Evolutionary conservation across 2,329 filamentous ascomycete species (phyloP), one percentile per base, ranked within the genome.

Genomic region (Verticillium nubilum): DNA sequence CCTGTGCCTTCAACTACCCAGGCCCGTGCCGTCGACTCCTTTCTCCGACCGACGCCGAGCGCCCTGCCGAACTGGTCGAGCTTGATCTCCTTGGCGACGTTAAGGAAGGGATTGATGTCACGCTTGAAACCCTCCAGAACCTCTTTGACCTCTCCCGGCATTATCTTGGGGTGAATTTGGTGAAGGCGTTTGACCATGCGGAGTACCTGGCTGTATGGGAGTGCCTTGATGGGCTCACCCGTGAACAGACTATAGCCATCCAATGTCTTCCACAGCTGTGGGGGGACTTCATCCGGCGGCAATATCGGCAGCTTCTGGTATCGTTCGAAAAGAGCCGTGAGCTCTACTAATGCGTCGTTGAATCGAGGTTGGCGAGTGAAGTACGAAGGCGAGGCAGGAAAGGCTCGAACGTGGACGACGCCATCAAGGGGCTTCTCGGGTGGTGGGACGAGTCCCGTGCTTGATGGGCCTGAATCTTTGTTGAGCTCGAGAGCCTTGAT

Each of bases 1-100:
- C 95, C 96, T 12, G 90, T 92, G 5, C 95, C 95, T 76, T 98
- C 94, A 4, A 99, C 92, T 25, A 99, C 78, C 78, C 87, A 96
- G 10, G 91, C 95, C 59, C 88, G 87, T 1, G 95, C 95, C 26
- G 86, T 86, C 2, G 92, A 94, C 47, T 89, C 86, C 84, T 99
- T 99, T 74, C 95, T 86, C 76, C 88, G 87, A 53, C 95, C 95
- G 55, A 91, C 86, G 2, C 89, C 95, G 58, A 90, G 80, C 13
- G 93, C 87, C 60, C 92, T 84, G 13, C 96, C 95, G 65, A 86
- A 86, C 63, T 84, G 80, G 73, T 98, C 93, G 61, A 97, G 79
- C 3, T 80, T 76, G 23, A 83, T 80, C n/a, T 85, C 82, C 56
- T 82, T 87, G 3, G 85, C 76, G 63, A 81, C 77, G 65, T 89